phyloP scores from a whole-genome alignment of 2,329 filamentous ascomycete genomes.

The Phyllosticta capitalensis region DNA sequence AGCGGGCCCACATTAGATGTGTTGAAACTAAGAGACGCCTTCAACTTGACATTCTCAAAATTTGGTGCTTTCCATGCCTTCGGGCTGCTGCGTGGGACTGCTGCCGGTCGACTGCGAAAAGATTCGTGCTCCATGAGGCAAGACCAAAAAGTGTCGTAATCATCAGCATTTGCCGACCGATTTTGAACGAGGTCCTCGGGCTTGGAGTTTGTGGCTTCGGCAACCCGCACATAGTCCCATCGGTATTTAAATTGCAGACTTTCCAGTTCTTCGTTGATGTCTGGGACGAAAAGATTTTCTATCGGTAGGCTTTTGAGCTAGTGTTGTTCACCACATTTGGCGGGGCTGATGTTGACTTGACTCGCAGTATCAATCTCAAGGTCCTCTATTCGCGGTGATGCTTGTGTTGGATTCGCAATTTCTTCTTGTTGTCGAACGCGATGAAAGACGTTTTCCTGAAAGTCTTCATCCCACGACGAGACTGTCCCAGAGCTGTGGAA shows the following conservation, averaged over 20 bases:
- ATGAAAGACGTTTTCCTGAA: not conserved
- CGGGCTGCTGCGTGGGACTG: constrained; percentile 13
- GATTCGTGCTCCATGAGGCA: constrained; percentile 10
- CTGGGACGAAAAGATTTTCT: constrained; percentile 22
- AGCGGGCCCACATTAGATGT: constrained; percentile 13
- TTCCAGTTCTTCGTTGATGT: constrained; percentile 11
- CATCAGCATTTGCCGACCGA: not conserved
- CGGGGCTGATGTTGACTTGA: not conserved
- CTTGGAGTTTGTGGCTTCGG: constrained; percentile 13
- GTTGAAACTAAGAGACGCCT: constrained; percentile 21
- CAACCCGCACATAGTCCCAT: constrained; percentile 25
- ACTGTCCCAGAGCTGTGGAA: not conserved
- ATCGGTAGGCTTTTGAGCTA: constrained; percentile 21
- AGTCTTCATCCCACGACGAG: not conserved
- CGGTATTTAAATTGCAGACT: constrained; percentile 22
- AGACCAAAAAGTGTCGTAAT: constrained; percentile 18
- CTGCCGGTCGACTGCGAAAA: not conserved
- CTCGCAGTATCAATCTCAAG: not conserved
- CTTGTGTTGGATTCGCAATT: not conserved
- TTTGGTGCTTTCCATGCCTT: constrained; percentile 19
- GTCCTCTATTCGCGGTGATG: not conserved
- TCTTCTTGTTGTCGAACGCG: not conserved
- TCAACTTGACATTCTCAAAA: constrained; percentile 26
- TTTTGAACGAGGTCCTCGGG: not conserved
- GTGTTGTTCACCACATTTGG: constrained; percentile 9